Base-by-base conservation (phyloP, 192 early-diverging fungal species). In the Backusella mclennaniae region DNA sequence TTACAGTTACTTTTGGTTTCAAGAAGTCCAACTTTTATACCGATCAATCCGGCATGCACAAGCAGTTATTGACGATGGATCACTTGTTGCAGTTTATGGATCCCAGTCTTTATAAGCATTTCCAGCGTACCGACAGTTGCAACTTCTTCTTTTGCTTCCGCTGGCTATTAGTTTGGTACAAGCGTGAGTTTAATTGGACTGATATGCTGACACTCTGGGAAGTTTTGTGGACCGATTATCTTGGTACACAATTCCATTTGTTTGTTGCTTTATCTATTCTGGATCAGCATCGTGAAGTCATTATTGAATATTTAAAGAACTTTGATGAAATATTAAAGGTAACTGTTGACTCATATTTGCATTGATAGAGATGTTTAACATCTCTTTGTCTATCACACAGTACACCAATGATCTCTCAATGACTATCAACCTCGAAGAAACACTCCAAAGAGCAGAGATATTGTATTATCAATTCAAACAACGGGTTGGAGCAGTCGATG, bases 71-170 rank as follows among this genome's bases (percentile, higher is more conserved):
- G 35, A 91, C 92, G 17, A 84, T 99, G 69, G 90, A 94, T 71
- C 85, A 91, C 36, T 80, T 99, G 53, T 84, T 98, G 17, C 94
- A 94, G 80, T 92, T 97, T 41, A 87, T 97, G 76, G 96, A 98
- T 79, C 95, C 95, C 1, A 87, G 77, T 21, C 84, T 99, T 21
- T 94, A 93, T 85, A 85, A 88, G 71, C 96, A 97, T 74, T 84
- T 99, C 66, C 91, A 95, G 67, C 82, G 80, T 39, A 90, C 89
- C 71, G 97, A 98, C 42, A 91, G 94, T 1, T 85, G 90, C 70
- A 97, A 99, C 82, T 87, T 99, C 75, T 99, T 99, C 78, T 96
- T 92, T 82, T 98, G 97, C 83, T 99, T 98, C 88, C 93, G 98
- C 39, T 99, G 97, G 97, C 85, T 99, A 21, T 79, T 99, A 42